Evolutionary conservation across 345 rosid genomes (phyloP), one percentile per base, ranked within the genome.

Genomic region (Citropsis articulata): DNA sequence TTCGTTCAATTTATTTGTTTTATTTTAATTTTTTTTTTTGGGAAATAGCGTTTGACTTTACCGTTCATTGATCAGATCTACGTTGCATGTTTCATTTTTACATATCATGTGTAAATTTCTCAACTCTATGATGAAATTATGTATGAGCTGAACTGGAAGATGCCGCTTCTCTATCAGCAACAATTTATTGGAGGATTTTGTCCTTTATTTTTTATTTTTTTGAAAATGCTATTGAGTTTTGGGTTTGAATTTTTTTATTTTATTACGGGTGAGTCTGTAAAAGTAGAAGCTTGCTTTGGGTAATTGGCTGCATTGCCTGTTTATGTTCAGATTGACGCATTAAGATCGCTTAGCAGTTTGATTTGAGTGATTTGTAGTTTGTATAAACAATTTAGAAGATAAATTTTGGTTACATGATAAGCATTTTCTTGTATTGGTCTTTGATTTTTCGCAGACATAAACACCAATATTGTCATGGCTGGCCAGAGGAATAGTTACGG

Each of bases 401-500:
- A 19, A 53, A 18, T 31, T 19, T 30, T 19, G 18, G 63, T 3
- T 48, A 19, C 14, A 14, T 0, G 5, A 24, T 36, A 9, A 19
- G 7, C 13, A 13, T 24, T 33, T 75, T 25, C n/a, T 53, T 53
- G 56, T 56, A 18, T 69, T 28, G 78, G 55, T 71, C 28, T 68
- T 63, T 78, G 1, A 30, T 71, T 62, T 59, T 28, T 25, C 60
- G 62, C 78, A 84, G 86, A 71, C 35, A 62, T 61, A 38, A 16
- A 38, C 65, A 13, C 25, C n/a, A 72, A 61, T 27, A 27, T 80
- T 60, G 48, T 72, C 77, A 90, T 92, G 91, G 88, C 94, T n/a
- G 91, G 95, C 82, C 95, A 92, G 73, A 89, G 91, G 86, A 95
- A 91, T 82, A 89, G 92, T 80, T 84, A 89, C 56, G 88, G 98